Evolutionary conservation across 1,284 basidiomycete genomes (phyloP).

Genomic region (Cryptococcus sp.): DNA sequence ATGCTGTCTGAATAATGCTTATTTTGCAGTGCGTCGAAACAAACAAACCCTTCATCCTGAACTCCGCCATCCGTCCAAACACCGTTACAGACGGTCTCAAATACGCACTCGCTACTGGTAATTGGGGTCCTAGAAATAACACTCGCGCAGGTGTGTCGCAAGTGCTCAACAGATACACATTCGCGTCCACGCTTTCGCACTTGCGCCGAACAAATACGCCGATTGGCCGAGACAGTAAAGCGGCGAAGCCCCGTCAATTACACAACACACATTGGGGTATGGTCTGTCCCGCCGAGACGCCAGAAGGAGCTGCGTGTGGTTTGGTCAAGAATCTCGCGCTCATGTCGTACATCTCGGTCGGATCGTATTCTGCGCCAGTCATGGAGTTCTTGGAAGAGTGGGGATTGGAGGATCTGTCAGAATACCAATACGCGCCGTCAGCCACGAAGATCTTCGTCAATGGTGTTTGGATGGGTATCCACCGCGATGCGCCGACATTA

Average conservation of each 20-base stretch:
- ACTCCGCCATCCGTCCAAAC: constrained; percentile 88
- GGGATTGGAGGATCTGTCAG: constrained; percentile 89
- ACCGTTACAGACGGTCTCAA: constrained; percentile 98
- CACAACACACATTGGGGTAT: constrained; percentile 99
- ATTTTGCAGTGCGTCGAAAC: constrained; percentile 83
- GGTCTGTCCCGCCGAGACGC: constrained; percentile 99
- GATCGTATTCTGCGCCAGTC: constrained; percentile 92
- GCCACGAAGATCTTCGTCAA: constrained; percentile 99
- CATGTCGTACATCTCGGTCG: constrained; percentile 98
- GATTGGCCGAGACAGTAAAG: constrained; percentile 97
- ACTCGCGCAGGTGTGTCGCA: constrained; percentile 98
- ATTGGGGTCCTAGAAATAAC: constrained; percentile 99
- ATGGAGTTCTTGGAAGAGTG: constrained; percentile 99
- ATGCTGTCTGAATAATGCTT: not conserved
- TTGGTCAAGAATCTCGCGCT: constrained; percentile 98
- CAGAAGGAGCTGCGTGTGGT: constrained; percentile 98
- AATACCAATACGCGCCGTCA: constrained; percentile 79
- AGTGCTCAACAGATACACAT: constrained; percentile 97
- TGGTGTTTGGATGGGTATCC: constrained; percentile 99
- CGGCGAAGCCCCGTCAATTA: constrained; percentile 97
- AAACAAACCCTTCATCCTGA: constrained; percentile 92
- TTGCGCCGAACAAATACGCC: constrained; percentile 97
- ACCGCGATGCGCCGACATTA: constrained; percentile 88
- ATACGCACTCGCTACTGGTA: constrained; percentile 97
- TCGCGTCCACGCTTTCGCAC: constrained; percentile 97